Base-by-base conservation (phyloP, 139 green algal species). In the Penium margaritaceum region DNA sequence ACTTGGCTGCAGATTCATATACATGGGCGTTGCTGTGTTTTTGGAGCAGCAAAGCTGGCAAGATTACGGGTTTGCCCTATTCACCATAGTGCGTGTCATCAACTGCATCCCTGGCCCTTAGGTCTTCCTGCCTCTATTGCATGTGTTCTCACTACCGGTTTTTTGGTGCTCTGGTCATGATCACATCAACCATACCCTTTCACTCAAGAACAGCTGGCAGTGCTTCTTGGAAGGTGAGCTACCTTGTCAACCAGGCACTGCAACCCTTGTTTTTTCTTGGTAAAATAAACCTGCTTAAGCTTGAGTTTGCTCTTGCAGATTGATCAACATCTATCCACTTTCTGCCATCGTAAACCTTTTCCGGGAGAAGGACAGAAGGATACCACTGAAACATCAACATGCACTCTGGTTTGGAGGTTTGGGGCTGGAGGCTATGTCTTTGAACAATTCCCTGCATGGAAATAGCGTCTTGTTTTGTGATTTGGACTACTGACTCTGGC, bases 11-110 rank as follows among this genome's bases (percentile, higher is more conserved):
- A 77, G 70, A 1, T 80, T 80, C 51, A 80, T 80, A 44, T 80
- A 80, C 73, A 80, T 80, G 73, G 73, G 73, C n/a, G 73, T 80
- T 29, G 64, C 73, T 0, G 63, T 80, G 12, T 76, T 80, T 19
- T 55, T 69, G 27, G 65, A 77, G 47, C n/a, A 74, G 27, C 73
- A 77, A 36, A 80, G 73, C 34, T 80, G 73, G 73, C 19, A 12
- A 32, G 24, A 67, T 36, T 67, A 69, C 39, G 35, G 46, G 1
- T 80, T 80, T 33, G 68, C 65, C 21, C 27, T 80, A 1, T 80
- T 58, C 30, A 54, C 64, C 36, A 74, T 80, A 2, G 65, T 77
- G 70, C 33, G 51, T 19, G 14, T 5, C 17, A 14, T 2, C 30
- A 5, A 60, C 30, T 9, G n/a, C 44, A 55, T 60, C 30, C 30